A percentile compares a stretch with the other conserved stretches of the same genome.
phyloP scores from a whole-genome alignment of 202 grass and related monocot genomes.

The Brachypodium distachyon region DNA sequence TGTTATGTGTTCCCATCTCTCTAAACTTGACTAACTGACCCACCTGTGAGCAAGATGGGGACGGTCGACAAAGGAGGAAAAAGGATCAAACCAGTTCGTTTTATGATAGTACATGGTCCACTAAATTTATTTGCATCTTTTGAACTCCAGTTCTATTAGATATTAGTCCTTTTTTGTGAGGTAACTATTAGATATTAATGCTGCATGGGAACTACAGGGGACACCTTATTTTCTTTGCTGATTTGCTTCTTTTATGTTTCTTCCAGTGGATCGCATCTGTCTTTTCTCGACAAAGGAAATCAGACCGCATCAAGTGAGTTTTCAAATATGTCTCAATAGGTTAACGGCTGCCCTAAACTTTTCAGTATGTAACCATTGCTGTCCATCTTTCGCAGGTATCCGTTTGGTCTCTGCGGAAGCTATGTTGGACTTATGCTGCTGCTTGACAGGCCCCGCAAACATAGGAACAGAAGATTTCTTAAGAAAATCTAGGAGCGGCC shows the following conservation, averaged over 20 bases:
- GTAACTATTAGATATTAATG: neutral
- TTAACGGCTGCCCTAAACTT: neutral
- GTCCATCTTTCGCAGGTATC: constrained; percentile 37
- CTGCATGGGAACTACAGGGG: neutral
- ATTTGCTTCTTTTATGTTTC: constrained; percentile 19
- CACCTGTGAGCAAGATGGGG: neutral
- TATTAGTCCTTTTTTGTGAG: too few relatives aligned
- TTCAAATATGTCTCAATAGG: constrained; percentile 1
- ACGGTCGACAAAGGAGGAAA: neutral
- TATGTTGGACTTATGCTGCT: constrained; percentile 71
- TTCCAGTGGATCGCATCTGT: constrained; percentile 48
- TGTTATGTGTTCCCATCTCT: neutral
- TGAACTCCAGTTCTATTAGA: neutral
- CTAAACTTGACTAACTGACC: neutral
- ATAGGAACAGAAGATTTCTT: constrained; percentile 44
- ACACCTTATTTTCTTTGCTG: neutral
- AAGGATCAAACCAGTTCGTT: neutral
- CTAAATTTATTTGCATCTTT: neutral
- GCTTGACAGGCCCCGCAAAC: constrained; percentile 44
- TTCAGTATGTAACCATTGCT: neutral
- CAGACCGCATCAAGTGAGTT: constrained; percentile 49
- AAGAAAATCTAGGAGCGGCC: constrained; percentile 21
- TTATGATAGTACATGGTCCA: neutral
- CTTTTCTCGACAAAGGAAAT: constrained; percentile 47
- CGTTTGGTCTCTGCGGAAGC: constrained; percentile 45